Base-by-base conservation (phyloP, 75 land plant species). In the Sequoiadendron giganteum region DNA sequence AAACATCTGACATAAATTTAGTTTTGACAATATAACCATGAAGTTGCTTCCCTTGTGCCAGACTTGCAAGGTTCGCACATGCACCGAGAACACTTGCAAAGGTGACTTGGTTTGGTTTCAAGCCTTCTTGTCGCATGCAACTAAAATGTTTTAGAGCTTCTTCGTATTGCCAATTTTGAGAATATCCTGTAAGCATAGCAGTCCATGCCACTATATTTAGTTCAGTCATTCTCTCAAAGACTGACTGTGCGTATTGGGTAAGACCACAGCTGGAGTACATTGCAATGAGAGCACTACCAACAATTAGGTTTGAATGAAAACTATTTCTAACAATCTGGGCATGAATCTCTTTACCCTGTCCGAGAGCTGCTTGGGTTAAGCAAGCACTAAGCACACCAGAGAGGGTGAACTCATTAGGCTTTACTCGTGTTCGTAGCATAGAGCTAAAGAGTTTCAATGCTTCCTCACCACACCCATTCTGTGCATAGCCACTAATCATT, bases 231-330 rank as follows among this genome's bases (percentile, higher is more conserved):
- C 43, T 85, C 40, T 91, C 89, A 88, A 95, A 95, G 61, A 95
- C 89, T 87, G 76, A 80, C 10, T 89, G 32, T 32, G 95, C 96
- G 58, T 82, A 47, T 7, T 86, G 87, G 1, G 92, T 81, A 14
- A 84, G 87, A 36, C 89, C 90, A 30, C 87, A 93, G 85, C 93
- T 93, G 28, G 91, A 92, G 84, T 95, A 95, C 96, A 95, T 95
- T 73, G 94, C 87, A 49, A 94, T 80, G 43, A 95, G 91, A 5
- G 92, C 84, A 42, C 87, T 89, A 32, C 88, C 83, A 15, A 93
- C 86, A 76, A 89, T 88, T 75, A 89, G 52, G 49, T 92, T 76
- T 39, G 65, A 45, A 14, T 81, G 86, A 52, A 91, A 83, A 14
- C 96, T 94, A 36, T 80, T 65, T 40, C 61, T 72, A 84, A 90